Conservation (phyloP, 805 yeast genomes). For the Tetrapisispora fleetii region DNA sequence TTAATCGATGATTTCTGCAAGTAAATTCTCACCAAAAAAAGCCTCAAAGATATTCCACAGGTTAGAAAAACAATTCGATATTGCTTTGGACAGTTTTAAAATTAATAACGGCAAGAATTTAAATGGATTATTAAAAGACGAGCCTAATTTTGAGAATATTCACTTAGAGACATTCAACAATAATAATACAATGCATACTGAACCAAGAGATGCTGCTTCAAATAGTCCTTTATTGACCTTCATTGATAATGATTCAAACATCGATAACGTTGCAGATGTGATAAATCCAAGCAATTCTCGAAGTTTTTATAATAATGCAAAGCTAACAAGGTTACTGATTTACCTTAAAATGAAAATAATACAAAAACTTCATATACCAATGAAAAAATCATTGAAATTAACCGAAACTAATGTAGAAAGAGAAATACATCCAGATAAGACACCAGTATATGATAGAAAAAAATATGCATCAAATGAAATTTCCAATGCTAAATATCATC, state of each 20-base stretch:
- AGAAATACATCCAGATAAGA: slow-evolving; percentile 35
- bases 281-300: not conserved
- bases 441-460: slow-evolving; percentile 28
- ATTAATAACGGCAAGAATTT: slow-evolving; percentile 24
- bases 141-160: not conserved
- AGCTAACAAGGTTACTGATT: not conserved
- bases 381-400: slow-evolving; percentile 10
- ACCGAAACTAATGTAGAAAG: slow-evolving; percentile 27
- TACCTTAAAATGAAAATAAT: not conserved
- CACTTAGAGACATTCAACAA: not conserved
- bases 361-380: slow-evolving; percentile 4
- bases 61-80: slow-evolving; percentile 35
- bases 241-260: not conserved
- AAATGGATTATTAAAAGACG: not conserved
- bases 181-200: not conserved
- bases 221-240: not conserved
- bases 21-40: not conserved
- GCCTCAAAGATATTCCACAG: not conserved
- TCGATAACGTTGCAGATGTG: not conserved
- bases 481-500: slow-evolving; percentile 89
- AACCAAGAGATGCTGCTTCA: not conserved
- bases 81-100: slow-evolving; percentile 47
- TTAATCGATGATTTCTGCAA: not conserved
- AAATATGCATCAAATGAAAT: slow-evolving; percentile 62
- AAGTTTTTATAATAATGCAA: not conserved